Conservation (phyloP, 1,139 yeast species). For the Protomyces inouyei region DNA sequence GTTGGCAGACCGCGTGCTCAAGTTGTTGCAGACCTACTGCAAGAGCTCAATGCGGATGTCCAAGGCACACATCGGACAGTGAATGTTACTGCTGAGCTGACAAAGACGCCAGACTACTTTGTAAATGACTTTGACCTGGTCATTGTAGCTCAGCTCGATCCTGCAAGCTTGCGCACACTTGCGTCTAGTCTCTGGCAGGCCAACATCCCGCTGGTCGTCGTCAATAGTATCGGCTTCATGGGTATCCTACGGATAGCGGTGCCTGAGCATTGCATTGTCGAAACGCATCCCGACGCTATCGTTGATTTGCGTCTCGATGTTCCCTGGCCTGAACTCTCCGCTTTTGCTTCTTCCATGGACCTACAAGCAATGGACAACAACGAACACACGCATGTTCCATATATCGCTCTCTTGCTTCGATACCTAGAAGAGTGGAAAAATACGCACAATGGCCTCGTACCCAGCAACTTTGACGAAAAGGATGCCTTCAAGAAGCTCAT, state of each 20-base stretch:
- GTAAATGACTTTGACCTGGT: slow-evolving; percentile 49
- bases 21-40: slow-evolving; percentile 45
- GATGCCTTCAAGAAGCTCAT: slow-evolving; percentile 45
- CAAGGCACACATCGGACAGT: slow-evolving; percentile 41
- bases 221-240: slow-evolving; percentile 59
- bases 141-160: slow-evolving; percentile 42
- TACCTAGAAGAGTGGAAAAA: slow-evolving; percentile 44
- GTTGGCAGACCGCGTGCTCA: slow-evolving; percentile 46
- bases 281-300: slow-evolving; percentile 65
- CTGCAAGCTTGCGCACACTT: slow-evolving; percentile 35
- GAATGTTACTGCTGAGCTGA: slow-evolving; percentile 24
- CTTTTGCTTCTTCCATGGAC: slow-evolving; percentile 51
- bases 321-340: slow-evolving; percentile 71
- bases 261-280: slow-evolving; percentile 58
- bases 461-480: slow-evolving; percentile 49
- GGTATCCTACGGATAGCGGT: slow-evolving; percentile 56
- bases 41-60: slow-evolving; percentile 61
- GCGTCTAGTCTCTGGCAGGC: slow-evolving; percentile 45
- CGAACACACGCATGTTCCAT: slow-evolving; percentile 70
- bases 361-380: slow-evolving; percentile 47
- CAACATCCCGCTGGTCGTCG: slow-evolving; percentile 53
- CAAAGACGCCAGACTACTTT: slow-evolving; percentile 45
- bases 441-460: slow-evolving; percentile 42
- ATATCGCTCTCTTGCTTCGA: slow-evolving; percentile 58
- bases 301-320: slow-evolving; percentile 64